These are phyloP conservation scores for Hygrophila difformis DNA, from an alignment of 257 asterid species.

Conservation along the genomic window DNA sequence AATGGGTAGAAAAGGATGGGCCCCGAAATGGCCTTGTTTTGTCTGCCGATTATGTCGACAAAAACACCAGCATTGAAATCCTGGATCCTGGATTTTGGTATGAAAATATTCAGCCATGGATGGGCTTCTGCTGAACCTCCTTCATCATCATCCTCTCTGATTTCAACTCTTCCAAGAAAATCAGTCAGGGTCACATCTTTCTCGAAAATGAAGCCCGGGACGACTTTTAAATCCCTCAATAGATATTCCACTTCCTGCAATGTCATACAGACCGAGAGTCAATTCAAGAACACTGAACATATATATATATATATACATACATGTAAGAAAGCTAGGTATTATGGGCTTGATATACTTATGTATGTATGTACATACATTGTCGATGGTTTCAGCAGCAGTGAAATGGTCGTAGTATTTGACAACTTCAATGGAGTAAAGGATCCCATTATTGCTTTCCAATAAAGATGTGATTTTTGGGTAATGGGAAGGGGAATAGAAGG, in stretches of 20 bases:
- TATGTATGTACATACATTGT: constrained; percentile 25
- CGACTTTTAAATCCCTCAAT: constrained; percentile 21
- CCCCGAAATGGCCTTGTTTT: constrained; percentile 62
- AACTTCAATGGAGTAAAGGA: constrained; percentile 45
- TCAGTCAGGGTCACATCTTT: constrained; percentile 33
- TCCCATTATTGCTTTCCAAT: constrained; percentile 19
- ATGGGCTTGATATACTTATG: too few relatives aligned
- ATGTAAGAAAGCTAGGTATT: too few relatives aligned
- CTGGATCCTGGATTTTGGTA: constrained; percentile 59
- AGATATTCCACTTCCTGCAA: constrained; percentile 34
- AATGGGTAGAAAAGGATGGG: constrained; percentile 80
- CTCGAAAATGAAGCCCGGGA: constrained; percentile 32
- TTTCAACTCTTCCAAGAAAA: constrained; percentile 48
- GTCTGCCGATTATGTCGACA: constrained; percentile 72
- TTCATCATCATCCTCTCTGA: constrained; percentile 31
- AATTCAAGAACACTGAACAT: too few relatives aligned
- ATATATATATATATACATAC: too few relatives aligned
- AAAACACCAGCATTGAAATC: constrained; percentile 69
- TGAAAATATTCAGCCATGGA: constrained; percentile 79
- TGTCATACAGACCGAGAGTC: too few relatives aligned
- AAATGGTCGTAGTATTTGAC: constrained; percentile 46
- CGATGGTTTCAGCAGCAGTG: constrained; percentile 15
- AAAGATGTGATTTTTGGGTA: constrained; percentile 36
- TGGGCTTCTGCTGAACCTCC: too few relatives aligned
- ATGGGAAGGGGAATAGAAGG: constrained; percentile 39